Conservation (phyloP, 805 yeast genomes). For the Saccharomycopsis sp. region DNA sequence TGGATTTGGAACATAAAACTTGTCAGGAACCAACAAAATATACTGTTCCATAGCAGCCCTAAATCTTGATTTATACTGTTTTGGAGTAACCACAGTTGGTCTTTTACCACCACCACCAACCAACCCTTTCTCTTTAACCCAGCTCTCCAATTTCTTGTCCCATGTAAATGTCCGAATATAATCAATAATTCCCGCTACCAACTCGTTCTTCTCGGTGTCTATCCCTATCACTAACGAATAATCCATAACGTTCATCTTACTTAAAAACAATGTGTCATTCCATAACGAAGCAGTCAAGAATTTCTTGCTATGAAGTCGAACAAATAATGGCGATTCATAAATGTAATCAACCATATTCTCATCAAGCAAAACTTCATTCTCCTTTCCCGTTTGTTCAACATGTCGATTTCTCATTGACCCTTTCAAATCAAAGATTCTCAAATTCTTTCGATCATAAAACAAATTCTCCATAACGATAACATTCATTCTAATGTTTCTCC, state of each 20-base stretch:
- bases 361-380: conserved; percentile 87
- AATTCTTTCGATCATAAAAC: conserved; percentile 74
- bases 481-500: conserved; percentile 77
- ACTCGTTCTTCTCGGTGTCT: conserved; percentile 49
- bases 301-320: conserved; percentile 84
- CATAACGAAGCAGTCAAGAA: conserved; percentile 81
- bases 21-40: conserved; percentile 78
- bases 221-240: conserved; percentile 93
- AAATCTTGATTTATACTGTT: conserved; percentile 88
- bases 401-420: conserved; percentile 98
- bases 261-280: conserved; percentile 89
- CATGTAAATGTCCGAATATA: conserved; percentile 95
- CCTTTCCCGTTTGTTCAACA: conserved; percentile 92
- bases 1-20: conserved; percentile 14
- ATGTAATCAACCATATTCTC: conserved; percentile 98
- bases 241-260: conserved; percentile 98
- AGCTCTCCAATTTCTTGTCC: conserved; percentile 96
- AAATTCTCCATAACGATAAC: conserved; percentile 93
- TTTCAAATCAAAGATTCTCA: conserved; percentile 87
- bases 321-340: conserved; percentile 92
- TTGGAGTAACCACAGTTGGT: conserved; percentile 96
- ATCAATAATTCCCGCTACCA: conserved; percentile 91
- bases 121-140: conserved; percentile 94
- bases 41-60: conserved; percentile 98
- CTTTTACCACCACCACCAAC: conserved; percentile 86